Evolutionary conservation across 2,329 filamentous ascomycete genomes (phyloP).

Genomic region (Plectosphaerella sp.): DNA sequence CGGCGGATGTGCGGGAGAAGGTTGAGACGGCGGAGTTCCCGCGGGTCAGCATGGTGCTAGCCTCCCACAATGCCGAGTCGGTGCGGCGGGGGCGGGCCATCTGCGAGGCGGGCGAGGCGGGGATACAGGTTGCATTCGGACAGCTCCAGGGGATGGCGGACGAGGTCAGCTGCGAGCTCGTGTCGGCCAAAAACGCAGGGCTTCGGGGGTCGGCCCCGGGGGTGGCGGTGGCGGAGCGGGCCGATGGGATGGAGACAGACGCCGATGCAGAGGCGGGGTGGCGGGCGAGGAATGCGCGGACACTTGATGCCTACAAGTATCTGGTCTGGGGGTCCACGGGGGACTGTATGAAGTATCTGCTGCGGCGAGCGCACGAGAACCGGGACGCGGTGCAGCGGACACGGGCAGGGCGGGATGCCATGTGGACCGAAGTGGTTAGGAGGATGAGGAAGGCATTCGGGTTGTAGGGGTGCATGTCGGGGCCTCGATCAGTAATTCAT

Average conservation of each 20-base stretch:
- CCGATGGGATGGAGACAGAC: conserved; percentile 2
- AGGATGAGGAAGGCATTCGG: conserved; percentile 42
- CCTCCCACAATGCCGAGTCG: conserved; percentile 76
- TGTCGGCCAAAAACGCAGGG: conserved; percentile 17
- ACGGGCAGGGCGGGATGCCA: conserved; percentile 55
- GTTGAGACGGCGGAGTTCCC: conserved; percentile 45
- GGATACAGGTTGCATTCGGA: conserved; percentile 31
- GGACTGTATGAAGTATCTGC: conserved; percentile 83
- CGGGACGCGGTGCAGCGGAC: conserved; percentile 64
- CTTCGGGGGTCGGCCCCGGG: neutral
- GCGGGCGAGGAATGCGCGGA: neutral
- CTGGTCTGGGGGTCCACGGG: conserved; percentile 65
- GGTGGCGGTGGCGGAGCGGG: neutral
- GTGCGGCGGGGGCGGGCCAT: conserved; percentile 55
- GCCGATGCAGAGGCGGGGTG: neutral
- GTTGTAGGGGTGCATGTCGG: conserved; percentile 10
- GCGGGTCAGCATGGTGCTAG: conserved; percentile 62
- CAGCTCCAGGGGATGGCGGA: conserved; percentile 71
- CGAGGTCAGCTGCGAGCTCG: conserved; percentile 70
- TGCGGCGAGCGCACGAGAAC: conserved; percentile 62
- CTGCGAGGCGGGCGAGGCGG: conserved; percentile 38
- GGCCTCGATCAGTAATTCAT: no score
- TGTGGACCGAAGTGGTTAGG: conserved; percentile 57
- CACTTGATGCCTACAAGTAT: conserved; percentile 56
- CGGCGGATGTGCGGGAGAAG: conserved; percentile 37